Base-by-base conservation (phyloP, 192 early-diverging fungal species). In the Rhizophagus clarus region DNA sequence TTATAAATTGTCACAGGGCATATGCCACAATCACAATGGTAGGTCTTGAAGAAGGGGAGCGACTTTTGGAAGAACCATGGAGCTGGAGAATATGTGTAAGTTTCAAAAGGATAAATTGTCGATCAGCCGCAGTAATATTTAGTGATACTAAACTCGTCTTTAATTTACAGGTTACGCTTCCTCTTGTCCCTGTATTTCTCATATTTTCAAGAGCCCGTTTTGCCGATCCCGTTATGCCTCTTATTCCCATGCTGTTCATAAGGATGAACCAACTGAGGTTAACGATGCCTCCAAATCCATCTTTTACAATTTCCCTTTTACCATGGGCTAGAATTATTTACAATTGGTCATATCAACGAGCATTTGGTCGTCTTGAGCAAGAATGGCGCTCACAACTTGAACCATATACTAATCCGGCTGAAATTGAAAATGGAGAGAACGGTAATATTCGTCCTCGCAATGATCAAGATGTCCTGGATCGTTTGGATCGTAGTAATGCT, bases 21-120 rank as follows among this genome's bases (percentile, higher is more conserved):
- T 90, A 90, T 68, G 85, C 93, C 12, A 86, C 93, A 74, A 79
- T 94, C 69, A 89, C 90, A 40, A 83, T 92, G 42, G 92, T 91
- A 80, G 93, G 93, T 26, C 85, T 87, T 9, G 77, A 82, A 9
- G 88, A 93, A n/a, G 91, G 91, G 63, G 85, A 89, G 74, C 77
- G 83, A 32, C 79, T 93, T 20, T 80, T 94, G 61, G 81, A 88
- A 29, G 88, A 88, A 3, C 76, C 84, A 29, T 90, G 91, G 92
- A 84, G 89, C 47, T 92, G 90, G 84, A 80, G 89, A 20, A 88
- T 88, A 37, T 93, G 90, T 91, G 80, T 92, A 60, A 85, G 86
- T 89, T 40, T 56, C 4, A 31, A 31, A 31, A 26, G 12, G 12
- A n/a, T 56, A 61, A 60, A 37, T 10, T 40, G 37, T 40, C 0